Evolutionary conservation across 306 rosid species (phyloP).

Genomic region (Cucumis hystrix): DNA sequence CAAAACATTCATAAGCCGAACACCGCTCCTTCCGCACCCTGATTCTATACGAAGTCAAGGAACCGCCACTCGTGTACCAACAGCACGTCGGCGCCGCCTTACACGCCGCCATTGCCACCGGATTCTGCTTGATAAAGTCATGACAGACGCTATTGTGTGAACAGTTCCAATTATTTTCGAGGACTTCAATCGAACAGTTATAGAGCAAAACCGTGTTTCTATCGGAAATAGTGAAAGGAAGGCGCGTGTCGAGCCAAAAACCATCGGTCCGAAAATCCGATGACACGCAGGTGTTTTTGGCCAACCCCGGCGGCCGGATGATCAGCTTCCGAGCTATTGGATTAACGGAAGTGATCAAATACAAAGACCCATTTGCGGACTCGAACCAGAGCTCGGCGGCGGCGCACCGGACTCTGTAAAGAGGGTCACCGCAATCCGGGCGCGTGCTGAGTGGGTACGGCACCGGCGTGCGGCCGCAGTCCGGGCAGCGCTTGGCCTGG

Average conservation of each 20-base stretch:
- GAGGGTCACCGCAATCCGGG: constrained; percentile 44
- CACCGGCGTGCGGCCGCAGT: constrained; percentile 52
- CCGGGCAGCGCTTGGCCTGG: constrained; percentile 22
- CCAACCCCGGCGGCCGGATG: constrained; percentile 37
- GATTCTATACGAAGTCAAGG: constrained; percentile 40
- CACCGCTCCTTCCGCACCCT: constrained; percentile 50
- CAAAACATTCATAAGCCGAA: constrained; percentile 60
- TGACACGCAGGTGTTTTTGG: constrained; percentile 42
- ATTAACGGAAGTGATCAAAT: constrained; percentile 43
- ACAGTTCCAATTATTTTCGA: constrained; percentile 49
- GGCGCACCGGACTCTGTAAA: constrained; percentile 51
- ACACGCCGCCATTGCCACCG: constrained; percentile 15
- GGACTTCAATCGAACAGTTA: constrained; percentile 40
- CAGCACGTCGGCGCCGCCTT: constrained; percentile 35
- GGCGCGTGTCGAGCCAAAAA: constrained; percentile 32
- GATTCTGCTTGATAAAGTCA: constrained; percentile 23
- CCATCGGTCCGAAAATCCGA: constrained; percentile 41
- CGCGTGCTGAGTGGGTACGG: constrained; percentile 65
- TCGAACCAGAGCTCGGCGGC: constrained; percentile 30
- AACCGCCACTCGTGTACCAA: constrained; percentile 51
- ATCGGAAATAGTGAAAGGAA: constrained; percentile 68
- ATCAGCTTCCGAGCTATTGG: constrained; percentile 35
- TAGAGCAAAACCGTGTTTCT: constrained; percentile 58
- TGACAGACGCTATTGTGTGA: constrained; percentile 40
- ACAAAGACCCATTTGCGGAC: constrained; percentile 42